These are phyloP conservation scores for Ceratonia siliqua DNA, from an alignment of 306 rosid genomes.

Conservation along the genomic window DNA sequence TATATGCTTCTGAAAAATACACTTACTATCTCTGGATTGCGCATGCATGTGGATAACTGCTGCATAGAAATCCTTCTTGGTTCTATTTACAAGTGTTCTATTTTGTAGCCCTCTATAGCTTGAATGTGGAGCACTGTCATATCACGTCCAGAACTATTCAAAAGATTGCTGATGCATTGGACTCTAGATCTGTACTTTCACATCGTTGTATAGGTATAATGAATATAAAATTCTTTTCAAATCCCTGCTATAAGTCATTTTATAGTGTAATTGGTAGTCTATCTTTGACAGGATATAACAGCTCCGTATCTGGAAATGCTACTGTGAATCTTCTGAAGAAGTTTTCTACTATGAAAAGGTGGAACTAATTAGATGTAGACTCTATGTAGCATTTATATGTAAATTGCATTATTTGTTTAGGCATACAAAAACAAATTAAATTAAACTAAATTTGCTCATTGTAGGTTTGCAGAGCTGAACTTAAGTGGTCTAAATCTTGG, in stretches of 20 bases:
- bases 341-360: conserved; percentile 82
- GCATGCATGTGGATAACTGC: conserved; percentile 30
- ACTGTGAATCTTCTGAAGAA: conserved; percentile 59
- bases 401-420: background rate
- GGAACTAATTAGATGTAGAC: conserved; percentile 23
- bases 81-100: too few relatives aligned
- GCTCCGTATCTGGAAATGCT: conserved; percentile 72
- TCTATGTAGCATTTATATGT: background rate
- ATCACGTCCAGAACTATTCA: conserved; percentile 67
- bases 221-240: conserved; percentile 28
- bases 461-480: conserved; percentile 55
- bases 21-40: background rate
- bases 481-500: conserved; percentile 66
- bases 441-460: background rate
- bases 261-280: conserved; percentile 28
- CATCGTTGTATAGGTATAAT: conserved; percentile 75
- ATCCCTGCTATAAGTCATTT: conserved; percentile 3
- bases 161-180: conserved; percentile 54
- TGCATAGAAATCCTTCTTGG: too few relatives aligned
- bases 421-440: background rate
- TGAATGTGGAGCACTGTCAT: conserved; percentile 60
- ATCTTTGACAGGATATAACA: conserved; percentile 69
- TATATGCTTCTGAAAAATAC: background rate
- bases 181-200: conserved; percentile 58
- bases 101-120: conserved; percentile 57